Base-by-base conservation (phyloP, 352 stramenopile species). In the Pythium dissotocum region DNA sequence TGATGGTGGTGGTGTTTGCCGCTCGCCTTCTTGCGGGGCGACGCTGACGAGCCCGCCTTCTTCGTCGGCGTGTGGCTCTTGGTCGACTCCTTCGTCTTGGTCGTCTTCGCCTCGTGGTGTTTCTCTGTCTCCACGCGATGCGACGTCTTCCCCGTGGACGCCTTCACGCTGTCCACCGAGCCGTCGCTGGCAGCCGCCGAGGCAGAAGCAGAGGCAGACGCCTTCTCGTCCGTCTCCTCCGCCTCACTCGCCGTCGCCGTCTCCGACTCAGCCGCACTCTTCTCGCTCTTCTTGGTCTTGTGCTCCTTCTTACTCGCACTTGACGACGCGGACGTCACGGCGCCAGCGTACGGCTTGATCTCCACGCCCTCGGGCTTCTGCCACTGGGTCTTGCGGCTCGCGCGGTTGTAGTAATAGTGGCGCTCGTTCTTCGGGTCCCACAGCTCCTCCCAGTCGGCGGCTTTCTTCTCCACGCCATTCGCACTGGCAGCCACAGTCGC, bases 371-470 rank as follows among this genome's bases (percentile, higher is more conserved):
- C 80, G 10, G 88, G 88, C n/a, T 77, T 75, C 57, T 85, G 76
- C 88, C 88, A 96, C 67, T 94, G 86, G 24, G 85, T 94, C 74
- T 93, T 93, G 24, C 85, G 82, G 6, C 71, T 90, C 54, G 76
- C 63, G 58, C 86, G 88, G 76, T 96, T 90, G 77, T 92, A 93
- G 72, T 96, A 96, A 71, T 96, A 96, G 26, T 86, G 68, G 36
- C 86, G 86, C 63, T 90, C 75, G 61, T 91, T 96, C 79, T 93
- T 94, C 24, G 86, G 85, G 64, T 96, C 88, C 82, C 86, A 93
- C 3, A 94, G 79, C 64, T 96, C 86, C 67, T 96, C 88, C 88
- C 88, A 96, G 6, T 94, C 83, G 16, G 28, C 54, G 48, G 53
- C 52, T 28, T 61, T 68, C 21, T 57, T 67, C 24, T 40, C 24